A percentile compares a stretch with the other conserved stretches of the same genome.
Evolutionary conservation across 2,329 filamentous ascomycete species (phyloP).

Genomic region (Colletotrichum somersetense): DNA sequence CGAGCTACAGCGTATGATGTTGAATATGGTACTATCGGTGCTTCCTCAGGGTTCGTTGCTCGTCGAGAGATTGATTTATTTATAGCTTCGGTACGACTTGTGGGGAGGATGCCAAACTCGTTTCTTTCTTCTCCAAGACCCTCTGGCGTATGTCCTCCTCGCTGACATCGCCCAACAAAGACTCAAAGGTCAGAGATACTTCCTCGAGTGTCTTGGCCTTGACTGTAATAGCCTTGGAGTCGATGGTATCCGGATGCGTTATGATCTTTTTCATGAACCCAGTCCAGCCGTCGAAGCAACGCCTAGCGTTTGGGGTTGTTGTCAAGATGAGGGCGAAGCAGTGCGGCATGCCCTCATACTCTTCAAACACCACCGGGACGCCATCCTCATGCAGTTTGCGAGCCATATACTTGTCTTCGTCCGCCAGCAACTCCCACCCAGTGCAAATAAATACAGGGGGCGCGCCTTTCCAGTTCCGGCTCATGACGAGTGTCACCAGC

Average conservation of each 20-base stretch:
- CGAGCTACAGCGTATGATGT: neutral
- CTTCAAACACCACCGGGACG: conserved; percentile 73
- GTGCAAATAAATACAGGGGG: conserved; percentile 77
- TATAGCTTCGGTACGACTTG: conserved; percentile 50
- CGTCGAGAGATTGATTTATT: neutral
- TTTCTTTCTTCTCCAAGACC: conserved; percentile 49
- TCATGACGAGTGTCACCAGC: conserved; percentile 73
- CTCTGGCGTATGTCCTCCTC: conserved; percentile 58
- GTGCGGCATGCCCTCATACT: conserved; percentile 87
- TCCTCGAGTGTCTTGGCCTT: conserved; percentile 66
- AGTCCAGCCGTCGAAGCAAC: conserved; percentile 68
- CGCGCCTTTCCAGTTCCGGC: conserved; percentile 68
- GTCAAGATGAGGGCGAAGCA: conserved; percentile 73
- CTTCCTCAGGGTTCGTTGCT: neutral
- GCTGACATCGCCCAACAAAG: conserved; percentile 56
- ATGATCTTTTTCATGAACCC: conserved; percentile 65
- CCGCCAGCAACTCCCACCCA: conserved; percentile 79
- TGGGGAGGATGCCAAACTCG: conserved; percentile 41
- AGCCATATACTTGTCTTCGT: conserved; percentile 75
- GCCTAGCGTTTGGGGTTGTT: conserved; percentile 57
- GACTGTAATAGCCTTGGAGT: conserved; percentile 59
- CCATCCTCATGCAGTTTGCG: conserved; percentile 67
- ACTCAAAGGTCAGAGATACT: conserved; percentile 56
- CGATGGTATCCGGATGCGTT: conserved; percentile 50
- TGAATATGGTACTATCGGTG: neutral